Conservation (phyloP, 768 basidiomycete genomes). For the Neoboletus brunneissimus region DNA sequence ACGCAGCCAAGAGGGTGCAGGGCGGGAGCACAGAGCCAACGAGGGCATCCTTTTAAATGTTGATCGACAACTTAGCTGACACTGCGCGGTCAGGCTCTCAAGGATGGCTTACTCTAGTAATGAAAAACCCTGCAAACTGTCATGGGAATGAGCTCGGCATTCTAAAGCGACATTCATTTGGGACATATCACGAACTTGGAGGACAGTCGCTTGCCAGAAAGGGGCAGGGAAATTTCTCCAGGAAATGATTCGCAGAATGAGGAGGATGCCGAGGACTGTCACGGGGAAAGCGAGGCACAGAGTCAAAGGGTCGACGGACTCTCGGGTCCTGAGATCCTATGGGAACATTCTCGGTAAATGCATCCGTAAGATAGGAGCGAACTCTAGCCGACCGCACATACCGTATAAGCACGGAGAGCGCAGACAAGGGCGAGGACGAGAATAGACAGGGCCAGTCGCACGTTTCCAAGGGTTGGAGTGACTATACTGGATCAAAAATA, state of each 20-base stretch:
- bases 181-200: slow-evolving; percentile 32
- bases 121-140: slow-evolving; percentile 35
- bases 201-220: slow-evolving; percentile 32
- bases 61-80: not conserved
- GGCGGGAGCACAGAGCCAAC: slow-evolving; percentile 5
- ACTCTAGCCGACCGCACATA: slow-evolving; percentile 13
- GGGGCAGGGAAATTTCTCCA: slow-evolving; percentile 19
- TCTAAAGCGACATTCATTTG: not conserved
- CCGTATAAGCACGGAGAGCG: slow-evolving; percentile 14
- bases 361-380: not conserved
- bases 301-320: slow-evolving; percentile 19
- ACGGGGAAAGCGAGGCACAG: slow-evolving; percentile 25
- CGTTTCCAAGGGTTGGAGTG: slow-evolving; percentile 4
- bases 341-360: slow-evolving; percentile 1
- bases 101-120: slow-evolving; percentile 23
- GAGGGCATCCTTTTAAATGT: slow-evolving; percentile 19
- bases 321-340: slow-evolving; percentile 22
- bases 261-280: slow-evolving; percentile 20
- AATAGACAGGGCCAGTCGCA: slow-evolving; percentile 16
- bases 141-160: slow-evolving; percentile 1
- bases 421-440: slow-evolving; percentile 13
- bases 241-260: slow-evolving; percentile 16
- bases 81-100: not conserved
- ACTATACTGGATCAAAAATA: not conserved
- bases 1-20: slow-evolving; percentile 15